These are phyloP conservation scores for Chalara sp. DNA, from an alignment of 2,329 filamentous ascomycete species.

Conservation along the genomic window DNA sequence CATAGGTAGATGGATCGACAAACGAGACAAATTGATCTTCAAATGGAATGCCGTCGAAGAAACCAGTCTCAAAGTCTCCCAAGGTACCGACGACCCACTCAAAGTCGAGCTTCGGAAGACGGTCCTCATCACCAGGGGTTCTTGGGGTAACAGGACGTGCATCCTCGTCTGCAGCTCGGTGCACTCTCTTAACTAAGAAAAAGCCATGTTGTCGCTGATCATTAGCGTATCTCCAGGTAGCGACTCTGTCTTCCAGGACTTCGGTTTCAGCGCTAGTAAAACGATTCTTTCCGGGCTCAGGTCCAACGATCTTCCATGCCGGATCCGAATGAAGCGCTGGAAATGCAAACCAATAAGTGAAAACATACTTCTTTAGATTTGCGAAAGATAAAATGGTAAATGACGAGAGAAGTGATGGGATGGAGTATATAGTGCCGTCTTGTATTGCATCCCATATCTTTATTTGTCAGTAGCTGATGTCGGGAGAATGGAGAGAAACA, in stretches of 20 bases:
- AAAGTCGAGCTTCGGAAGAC: conserved; percentile 40
- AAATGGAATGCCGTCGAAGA: conserved; percentile 68
- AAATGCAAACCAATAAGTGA: conserved; percentile 98
- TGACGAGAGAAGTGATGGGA: conserved; percentile 82
- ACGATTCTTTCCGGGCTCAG: conserved; percentile 25
- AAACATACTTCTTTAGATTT: conserved; percentile 94
- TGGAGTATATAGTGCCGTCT: conserved; percentile 92
- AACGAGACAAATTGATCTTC: conserved; percentile 81
- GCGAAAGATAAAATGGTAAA: conserved; percentile 89
- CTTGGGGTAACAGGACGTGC: conserved; percentile 39
- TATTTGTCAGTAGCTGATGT: conserved; percentile 9
- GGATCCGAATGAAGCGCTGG: conserved; percentile 88
- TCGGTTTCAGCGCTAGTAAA: conserved; percentile 67
- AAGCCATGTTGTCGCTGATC: conserved; percentile 87
- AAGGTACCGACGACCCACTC: conserved; percentile 74
- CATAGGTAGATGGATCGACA: conserved; percentile 86
- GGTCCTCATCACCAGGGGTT: conserved; percentile 36
- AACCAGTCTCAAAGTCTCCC: conserved; percentile 74
- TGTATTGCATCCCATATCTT: conserved; percentile 97
- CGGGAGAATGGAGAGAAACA: conserved; percentile 1
- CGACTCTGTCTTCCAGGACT: conserved; percentile 71
- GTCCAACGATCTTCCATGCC: conserved; percentile 62
- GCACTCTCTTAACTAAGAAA: conserved; percentile 81
- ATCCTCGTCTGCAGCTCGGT: conserved; percentile 25
- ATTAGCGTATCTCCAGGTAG: conserved; percentile 79